Evolutionary conservation across 306 rosid species (phyloP), one percentile per base, ranked within the genome.

Genomic region (Cucumis melo): DNA sequence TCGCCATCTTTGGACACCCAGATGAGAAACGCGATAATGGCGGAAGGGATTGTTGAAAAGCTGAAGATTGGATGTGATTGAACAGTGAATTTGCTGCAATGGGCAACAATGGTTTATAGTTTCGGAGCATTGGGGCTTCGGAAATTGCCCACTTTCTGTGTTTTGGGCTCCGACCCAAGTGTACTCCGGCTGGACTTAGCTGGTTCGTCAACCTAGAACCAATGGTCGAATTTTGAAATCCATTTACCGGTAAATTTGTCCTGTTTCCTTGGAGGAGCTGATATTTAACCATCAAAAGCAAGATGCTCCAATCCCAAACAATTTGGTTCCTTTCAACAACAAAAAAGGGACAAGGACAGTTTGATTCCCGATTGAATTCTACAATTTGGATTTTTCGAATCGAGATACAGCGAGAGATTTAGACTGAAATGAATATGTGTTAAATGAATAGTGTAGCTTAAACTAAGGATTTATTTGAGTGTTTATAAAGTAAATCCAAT

Each of bases 1-100:
- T 85, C 81, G 75, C 60, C 74, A 56, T 51, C 24, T 70, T 79
- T 46, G 54, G 21, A 17, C 77, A 58, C 53, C 74, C 34, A 15
- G 44, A 60, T 50, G 61, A 38, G 27, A 39, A 15, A 51, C 7
- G 12, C 75, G 32, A 36, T 10, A 12, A 76, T 58, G 57, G 71
- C 42, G 27, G 71, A 73, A 51, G 8, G n/a, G 61, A 1, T 51
- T 5, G 62, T 32, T 53, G 77, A 44, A 48, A 50, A 50, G 61
- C 36, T 70, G 41, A 46, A 14, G 20, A 13, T 10, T n/a, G 16
- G 76, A 50, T 24, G 27, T 21, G 60, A 73, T 34, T 73, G 62
- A 73, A 73, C 48, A 53, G 13, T 53, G 29, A 73, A 19, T 32
- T 73, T 10, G 61, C 24, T 8, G 44, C 46, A 19, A 14, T 44